phyloP scores from a whole-genome alignment of 106 monocot species.

The Apostasia ramifera region DNA sequence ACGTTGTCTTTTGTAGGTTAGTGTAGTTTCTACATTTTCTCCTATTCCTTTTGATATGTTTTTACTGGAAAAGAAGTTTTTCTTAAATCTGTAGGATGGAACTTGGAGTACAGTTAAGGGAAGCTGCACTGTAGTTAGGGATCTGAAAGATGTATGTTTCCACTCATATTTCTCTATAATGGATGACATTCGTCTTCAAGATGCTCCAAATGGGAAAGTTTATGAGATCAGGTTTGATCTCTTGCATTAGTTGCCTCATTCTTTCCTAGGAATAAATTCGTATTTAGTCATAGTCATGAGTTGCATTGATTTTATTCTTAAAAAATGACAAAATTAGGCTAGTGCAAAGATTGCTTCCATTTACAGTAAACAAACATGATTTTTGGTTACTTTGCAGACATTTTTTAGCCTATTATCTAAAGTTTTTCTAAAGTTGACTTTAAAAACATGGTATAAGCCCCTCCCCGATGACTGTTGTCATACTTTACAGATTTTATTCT shows the following conservation, averaged over 20 bases:
- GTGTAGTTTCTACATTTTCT: not conserved
- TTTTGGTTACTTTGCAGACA: too few species aligned
- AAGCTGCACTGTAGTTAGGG: conserved; percentile 76
- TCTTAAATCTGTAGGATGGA: conserved; percentile 59
- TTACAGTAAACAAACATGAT: too few species aligned
- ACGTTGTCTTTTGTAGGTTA: not conserved
- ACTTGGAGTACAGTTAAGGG: conserved; percentile 83
- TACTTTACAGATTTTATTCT: too few species aligned
- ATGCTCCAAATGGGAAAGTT: conserved; percentile 47
- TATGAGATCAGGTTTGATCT: conserved; percentile 81
- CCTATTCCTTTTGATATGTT: conserved; percentile 1
- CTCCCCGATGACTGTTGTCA: too few species aligned
- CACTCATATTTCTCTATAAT: conserved; percentile 91
- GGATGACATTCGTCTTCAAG: conserved; percentile 60
- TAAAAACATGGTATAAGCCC: too few species aligned
- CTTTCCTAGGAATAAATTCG: too few species aligned
- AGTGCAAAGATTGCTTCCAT: too few species aligned
- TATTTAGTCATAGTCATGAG: too few species aligned
- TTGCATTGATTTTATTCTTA: too few species aligned
- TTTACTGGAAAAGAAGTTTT: not conserved
- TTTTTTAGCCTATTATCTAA: too few species aligned
- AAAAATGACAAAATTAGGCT: too few species aligned
- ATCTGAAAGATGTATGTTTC: conserved; percentile 72
- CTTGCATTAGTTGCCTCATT: not conserved
- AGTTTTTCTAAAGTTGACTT: too few species aligned